These are phyloP conservation scores for Suhomyces atakaporum DNA, from an alignment of 1,139 yeast species.

Conservation along the genomic window DNA sequence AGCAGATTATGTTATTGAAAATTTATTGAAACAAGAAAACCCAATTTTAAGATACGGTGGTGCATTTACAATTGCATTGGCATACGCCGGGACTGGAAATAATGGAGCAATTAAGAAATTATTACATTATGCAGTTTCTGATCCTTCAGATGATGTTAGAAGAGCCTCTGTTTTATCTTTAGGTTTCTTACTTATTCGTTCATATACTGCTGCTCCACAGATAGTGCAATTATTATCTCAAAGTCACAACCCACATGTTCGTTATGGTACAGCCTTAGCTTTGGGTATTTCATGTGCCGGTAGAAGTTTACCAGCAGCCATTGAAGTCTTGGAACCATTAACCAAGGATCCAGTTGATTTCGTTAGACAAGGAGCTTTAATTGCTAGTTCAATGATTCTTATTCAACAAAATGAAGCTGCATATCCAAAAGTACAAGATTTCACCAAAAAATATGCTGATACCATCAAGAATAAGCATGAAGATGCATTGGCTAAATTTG, in stretches of 20 bases:
- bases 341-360: conserved; percentile 94
- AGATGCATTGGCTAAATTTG: conserved; percentile 96
- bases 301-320: conserved; percentile 82
- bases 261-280: conserved; percentile 98
- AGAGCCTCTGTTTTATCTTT: conserved; percentile 94
- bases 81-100: conserved; percentile 96
- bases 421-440: conserved; percentile 75
- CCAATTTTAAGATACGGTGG: conserved; percentile 94
- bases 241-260: conserved; percentile 96
- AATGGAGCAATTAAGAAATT: conserved; percentile 83
- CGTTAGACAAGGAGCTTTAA: conserved; percentile 96
- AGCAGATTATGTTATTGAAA: conserved; percentile 72
- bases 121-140: conserved; percentile 93
- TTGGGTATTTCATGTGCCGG: conserved; percentile 98
- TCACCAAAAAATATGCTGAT: conserved; percentile 72
- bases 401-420: conserved; percentile 91
- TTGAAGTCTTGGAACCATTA: conserved; percentile 90
- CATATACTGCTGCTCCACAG: conserved; percentile 91
- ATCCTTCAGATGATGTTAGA: conserved; percentile 94
- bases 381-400: conserved; percentile 88
- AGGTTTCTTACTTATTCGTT: conserved; percentile 89
- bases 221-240: conserved; percentile 91
- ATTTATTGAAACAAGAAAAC: conserved; percentile 72
- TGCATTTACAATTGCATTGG: conserved; percentile 89
- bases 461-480: conserved; percentile 86